These are phyloP conservation scores for Suillus weaverae DNA, from an alignment of 768 basidiomycete species.

Conservation along the genomic window DNA sequence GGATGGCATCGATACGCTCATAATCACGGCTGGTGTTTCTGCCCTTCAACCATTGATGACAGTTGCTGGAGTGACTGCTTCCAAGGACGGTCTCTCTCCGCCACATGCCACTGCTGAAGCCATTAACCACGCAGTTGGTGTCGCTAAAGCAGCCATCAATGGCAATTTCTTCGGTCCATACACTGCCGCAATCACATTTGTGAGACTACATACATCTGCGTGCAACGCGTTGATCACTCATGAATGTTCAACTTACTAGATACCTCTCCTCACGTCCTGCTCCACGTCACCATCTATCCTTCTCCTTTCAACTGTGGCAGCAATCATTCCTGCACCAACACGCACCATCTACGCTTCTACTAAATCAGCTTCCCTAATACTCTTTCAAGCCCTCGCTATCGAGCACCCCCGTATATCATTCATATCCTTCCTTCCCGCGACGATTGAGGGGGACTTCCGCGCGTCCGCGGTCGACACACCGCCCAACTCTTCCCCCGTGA, in stretches of 20 bases:
- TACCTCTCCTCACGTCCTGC: conserved; percentile 68
- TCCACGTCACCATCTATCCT: conserved; percentile 73
- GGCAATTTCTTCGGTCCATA: conserved; percentile 75
- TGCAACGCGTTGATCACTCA: conserved; percentile 1
- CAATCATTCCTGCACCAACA: conserved; percentile 82
- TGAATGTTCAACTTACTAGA: conserved; percentile 40
- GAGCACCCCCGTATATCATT: conserved; percentile 74
- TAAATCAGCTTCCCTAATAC: conserved; percentile 74
- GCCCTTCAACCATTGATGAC: conserved; percentile 75
- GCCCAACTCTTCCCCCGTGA: conserved; percentile 22
- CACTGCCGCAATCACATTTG: conserved; percentile 68
- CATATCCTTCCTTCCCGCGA: conserved; percentile 61
- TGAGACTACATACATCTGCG: conserved; percentile 35
- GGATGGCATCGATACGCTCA: conserved; percentile 79
- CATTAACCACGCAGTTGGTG: conserved; percentile 56
- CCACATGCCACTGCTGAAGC: conserved; percentile 51
- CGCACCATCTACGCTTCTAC: conserved; percentile 82
- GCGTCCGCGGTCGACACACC: conserved; percentile 71
- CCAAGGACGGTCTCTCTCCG: conserved; percentile 28
- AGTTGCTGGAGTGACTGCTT: conserved; percentile 56
- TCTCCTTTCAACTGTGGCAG: conserved; percentile 76
- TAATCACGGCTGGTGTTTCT: conserved; percentile 83
- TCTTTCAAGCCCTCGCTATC: conserved; percentile 78
- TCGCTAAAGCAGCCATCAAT: conserved; percentile 53
- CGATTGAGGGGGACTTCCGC: conserved; percentile 79